phyloP scores from a whole-genome alignment of 176 grass and related monocot species.

The Coix lacrymajobi region DNA sequence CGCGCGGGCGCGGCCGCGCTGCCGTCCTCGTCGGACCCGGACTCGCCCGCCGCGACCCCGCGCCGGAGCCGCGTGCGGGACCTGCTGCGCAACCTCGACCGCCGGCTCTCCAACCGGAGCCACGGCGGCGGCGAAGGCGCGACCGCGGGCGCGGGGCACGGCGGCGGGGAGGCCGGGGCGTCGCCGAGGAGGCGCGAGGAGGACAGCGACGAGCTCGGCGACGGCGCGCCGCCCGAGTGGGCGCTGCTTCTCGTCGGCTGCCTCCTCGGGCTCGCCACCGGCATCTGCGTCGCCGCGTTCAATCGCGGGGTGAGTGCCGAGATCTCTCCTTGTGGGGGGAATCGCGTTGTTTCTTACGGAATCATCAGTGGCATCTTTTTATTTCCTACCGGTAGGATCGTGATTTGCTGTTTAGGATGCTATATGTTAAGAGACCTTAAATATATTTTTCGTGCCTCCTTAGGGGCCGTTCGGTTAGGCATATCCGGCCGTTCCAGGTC shows the following conservation, averaged over 20 bases:
- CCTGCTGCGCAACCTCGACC: conserved; percentile 50
- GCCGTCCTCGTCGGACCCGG: conserved; percentile 33
- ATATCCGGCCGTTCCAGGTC: no score
- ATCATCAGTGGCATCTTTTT: background rate
- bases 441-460: no score
- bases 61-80: conserved; percentile 40
- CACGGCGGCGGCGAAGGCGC: background rate
- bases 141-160: background rate
- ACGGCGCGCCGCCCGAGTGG: conserved; percentile 98
- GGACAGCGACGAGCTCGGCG: conserved; percentile 64
- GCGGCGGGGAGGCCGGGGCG: background rate
- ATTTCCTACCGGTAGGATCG: no score
- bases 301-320: conserved; percentile 80
- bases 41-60: conserved; percentile 26
- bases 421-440: no score
- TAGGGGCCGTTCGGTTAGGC: no score
- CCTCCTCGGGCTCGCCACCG: conserved; percentile 89
- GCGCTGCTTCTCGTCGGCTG: conserved; percentile 89
- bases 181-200: conserved; percentile 35
- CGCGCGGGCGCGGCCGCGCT: conserved; percentile 29
- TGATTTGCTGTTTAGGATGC: no score
- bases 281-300: conserved; percentile 83
- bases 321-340: background rate
- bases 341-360: background rate
- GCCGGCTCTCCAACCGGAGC: conserved; percentile 37